Evolutionary conservation across 306 rosid species (phyloP).

Genomic region (Pyrus bretschneideri): DNA sequence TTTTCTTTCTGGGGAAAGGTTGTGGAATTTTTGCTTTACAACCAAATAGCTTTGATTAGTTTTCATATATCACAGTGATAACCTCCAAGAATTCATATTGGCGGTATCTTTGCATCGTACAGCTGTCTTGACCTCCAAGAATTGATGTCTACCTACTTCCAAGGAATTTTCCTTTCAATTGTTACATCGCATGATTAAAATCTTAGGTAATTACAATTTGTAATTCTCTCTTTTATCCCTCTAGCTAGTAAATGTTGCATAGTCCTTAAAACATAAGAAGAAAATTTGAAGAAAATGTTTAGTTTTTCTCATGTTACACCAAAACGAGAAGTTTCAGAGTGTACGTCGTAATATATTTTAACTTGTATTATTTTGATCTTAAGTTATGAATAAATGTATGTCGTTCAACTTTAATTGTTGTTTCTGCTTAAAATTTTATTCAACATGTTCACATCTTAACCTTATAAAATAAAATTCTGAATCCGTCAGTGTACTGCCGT

Average conservation of each 20-base stretch:
- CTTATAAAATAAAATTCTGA: too few species aligned
- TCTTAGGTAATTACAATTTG: neutral
- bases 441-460: too few species aligned
- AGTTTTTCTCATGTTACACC: neutral
- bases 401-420: too few species aligned
- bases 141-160: neutral
- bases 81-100: neutral
- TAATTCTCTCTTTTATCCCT: too few species aligned
- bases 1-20: neutral
- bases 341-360: accelerated
- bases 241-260: too few species aligned
- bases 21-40: neutral
- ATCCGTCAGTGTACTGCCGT: accelerated
- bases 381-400: too few species aligned
- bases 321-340: neutral
- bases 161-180: neutral
- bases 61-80: too few species aligned
- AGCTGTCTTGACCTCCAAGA: neutral
- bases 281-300: neutral
- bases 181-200: neutral
- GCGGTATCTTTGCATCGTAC: neutral
- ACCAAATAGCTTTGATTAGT: too few species aligned
- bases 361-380: too few species aligned
- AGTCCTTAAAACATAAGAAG: too few species aligned
- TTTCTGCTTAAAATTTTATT: too few species aligned